These are phyloP conservation scores for Zasmidium cellare DNA, from an alignment of 2,329 filamentous ascomycete species.

Conservation along the genomic window DNA sequence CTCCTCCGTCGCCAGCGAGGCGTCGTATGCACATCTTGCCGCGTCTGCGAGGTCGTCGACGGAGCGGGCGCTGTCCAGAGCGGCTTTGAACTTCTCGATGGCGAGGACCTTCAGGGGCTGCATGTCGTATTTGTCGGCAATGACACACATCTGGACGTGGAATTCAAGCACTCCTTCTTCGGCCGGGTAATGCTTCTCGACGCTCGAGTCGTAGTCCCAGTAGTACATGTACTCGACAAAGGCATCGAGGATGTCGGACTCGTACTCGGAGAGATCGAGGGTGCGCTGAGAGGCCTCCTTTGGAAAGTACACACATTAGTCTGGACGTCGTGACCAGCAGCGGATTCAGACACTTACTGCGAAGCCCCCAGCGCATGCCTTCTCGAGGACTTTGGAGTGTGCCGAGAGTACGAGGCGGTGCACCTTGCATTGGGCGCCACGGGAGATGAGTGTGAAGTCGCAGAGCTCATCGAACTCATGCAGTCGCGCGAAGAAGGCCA, in stretches of 20 bases:
- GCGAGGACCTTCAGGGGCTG: neutral
- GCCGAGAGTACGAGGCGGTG: neutral
- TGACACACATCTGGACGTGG: neutral
- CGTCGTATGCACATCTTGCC: too few species aligned
- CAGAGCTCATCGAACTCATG: neutral
- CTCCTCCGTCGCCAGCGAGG: too few species aligned
- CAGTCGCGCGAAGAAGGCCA: too few species aligned
- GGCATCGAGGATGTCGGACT: neutral
- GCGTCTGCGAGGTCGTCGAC: too few species aligned
- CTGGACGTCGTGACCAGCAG: too few species aligned
- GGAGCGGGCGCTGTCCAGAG: too few species aligned
- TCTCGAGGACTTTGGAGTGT: neutral
- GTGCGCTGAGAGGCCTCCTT: neutral
- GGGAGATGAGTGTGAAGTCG: neutral
- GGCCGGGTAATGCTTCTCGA: neutral
- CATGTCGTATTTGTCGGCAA: slow-evolving; percentile 2
- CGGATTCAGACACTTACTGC: too few species aligned
- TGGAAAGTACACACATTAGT: too few species aligned
- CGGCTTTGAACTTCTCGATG: neutral
- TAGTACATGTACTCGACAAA: neutral
- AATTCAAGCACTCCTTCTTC: neutral
- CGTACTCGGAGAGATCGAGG: neutral
- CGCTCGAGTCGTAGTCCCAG: neutral
- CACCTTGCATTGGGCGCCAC: neutral
- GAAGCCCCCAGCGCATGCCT: too few species aligned